These are phyloP conservation scores for Ceraceosorus guamensis DNA, from an alignment of 1,284 basidiomycete genomes.

Conservation along the genomic window DNA sequence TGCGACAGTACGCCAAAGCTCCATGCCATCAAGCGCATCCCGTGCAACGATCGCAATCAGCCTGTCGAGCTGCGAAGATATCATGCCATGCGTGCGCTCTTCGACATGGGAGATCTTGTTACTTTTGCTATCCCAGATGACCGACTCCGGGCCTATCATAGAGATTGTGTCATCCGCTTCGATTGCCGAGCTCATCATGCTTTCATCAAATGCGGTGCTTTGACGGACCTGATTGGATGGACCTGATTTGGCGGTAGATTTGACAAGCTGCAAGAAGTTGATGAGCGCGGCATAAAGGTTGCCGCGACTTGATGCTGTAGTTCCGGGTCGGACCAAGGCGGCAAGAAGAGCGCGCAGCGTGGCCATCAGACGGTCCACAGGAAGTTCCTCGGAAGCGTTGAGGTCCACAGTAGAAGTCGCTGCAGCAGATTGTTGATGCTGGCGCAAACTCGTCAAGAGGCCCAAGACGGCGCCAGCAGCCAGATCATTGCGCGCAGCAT, in stretches of 20 bases:
- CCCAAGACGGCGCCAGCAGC: constrained; percentile 75
- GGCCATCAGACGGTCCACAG: constrained; percentile 63
- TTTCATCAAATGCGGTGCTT: constrained; percentile 7
- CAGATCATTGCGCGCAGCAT: constrained; percentile 65
- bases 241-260: constrained; percentile 6
- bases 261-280: constrained; percentile 71
- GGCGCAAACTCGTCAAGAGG: constrained; percentile 66
- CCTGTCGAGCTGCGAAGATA: constrained; percentile 59
- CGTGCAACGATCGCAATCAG: constrained; percentile 70
- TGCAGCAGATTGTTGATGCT: constrained; percentile 16
- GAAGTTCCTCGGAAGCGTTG: constrained; percentile 22
- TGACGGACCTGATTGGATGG: constrained; percentile 14
- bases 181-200: constrained; percentile 18
- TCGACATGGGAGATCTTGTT: constrained; percentile 54
- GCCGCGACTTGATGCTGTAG: constrained; percentile 82
- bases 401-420: constrained; percentile 36
- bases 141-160: constrained; percentile 19
- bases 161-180: constrained; percentile 27
- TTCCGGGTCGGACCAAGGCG: constrained; percentile 68
- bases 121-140: constrained; percentile 9
- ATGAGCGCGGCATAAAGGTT: constrained; percentile 87
- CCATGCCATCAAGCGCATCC: constrained; percentile 86
- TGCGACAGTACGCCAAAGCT: constrained; percentile 91
- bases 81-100: constrained; percentile 56
- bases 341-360: constrained; percentile 72